These are phyloP conservation scores for Beauveria sp. DNA, from an alignment of 2,329 filamentous ascomycete species.

Conservation along the genomic window DNA sequence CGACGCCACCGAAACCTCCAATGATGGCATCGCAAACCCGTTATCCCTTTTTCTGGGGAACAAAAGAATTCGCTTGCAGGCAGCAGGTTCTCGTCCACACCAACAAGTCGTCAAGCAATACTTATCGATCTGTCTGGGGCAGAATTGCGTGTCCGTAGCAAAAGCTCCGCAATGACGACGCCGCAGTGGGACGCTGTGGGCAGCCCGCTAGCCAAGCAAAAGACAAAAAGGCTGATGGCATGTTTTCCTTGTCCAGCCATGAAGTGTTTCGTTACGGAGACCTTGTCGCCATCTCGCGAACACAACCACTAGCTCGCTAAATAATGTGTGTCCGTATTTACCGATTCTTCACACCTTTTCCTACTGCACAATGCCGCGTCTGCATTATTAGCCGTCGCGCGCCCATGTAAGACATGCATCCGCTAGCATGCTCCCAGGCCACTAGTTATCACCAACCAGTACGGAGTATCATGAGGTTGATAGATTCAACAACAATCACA, in stretches of 20 bases:
- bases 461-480: no score
- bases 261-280: not conserved
- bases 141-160: conserved; percentile 1
- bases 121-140: not conserved
- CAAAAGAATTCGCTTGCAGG: not conserved
- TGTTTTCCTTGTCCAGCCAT: not conserved
- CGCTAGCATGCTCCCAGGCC: not conserved
- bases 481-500: not conserved
- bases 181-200: conserved; percentile 1
- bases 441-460: no score
- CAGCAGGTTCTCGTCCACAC: not conserved
- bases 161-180: conserved; percentile 7
- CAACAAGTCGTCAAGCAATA: not conserved
- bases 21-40: not conserved
- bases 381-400: not conserved
- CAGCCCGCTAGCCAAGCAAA: not conserved
- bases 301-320: no score
- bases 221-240: not conserved
- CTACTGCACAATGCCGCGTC: not conserved
- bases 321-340: not conserved
- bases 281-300: not conserved
- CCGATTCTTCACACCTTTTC: not conserved
- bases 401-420: conserved; percentile 4
- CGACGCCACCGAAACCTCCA: not conserved
- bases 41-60: no score